Base-by-base conservation (phyloP, 2,329 filamentous ascomycete species). In the Ambrosiella beaveri region DNA sequence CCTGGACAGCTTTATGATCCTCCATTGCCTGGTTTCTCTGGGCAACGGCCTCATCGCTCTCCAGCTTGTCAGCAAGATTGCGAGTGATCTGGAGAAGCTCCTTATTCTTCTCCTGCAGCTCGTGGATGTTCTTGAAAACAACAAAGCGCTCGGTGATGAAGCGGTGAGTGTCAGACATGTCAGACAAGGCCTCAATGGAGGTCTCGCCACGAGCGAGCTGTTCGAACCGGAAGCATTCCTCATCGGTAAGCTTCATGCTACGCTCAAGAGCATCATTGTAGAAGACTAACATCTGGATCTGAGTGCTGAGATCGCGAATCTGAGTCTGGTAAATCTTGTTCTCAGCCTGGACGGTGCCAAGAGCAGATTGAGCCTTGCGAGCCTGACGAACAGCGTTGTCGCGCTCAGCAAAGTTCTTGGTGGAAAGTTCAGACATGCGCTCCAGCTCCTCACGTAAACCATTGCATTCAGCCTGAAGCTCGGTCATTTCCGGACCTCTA, bases 121-220 rank as follows among this genome's bases (percentile, higher is more conserved):
- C 86, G 59, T 80, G 76, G 44, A 96, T 81, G 63, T 89, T 84
- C 65, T 86, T 88, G 79, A 95, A 98, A 0, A 89, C 81, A 7
- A 90, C 86, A n/a, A 97, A 75, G 61, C 90, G 85, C 65, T 93
- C 81, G 36, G 86, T 93, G 64, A 98, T 95, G 68, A 95, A 85
- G 59, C 83, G 84, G 65, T 91, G 88, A 0, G 90, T 95, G 62
- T 89, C 85, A 4, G 86, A 90, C 67, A 90, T 77, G 63, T 88
- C 86, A 39, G 85, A 79, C 6, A 87, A 71, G 0, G 80, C 77
- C 59, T 84, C 80, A 58, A 88, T 85, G 7, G 80, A 77, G 27
- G 91, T 74, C 64, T 93, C 83, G 57, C 88, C 86, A 60, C 80
- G 79, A 62, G 88, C 84, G 7, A 95, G 76, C 62, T 85, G 84